Conservation (phyloP, 768 basidiomycete genomes). For the Asterophora parasitica region DNA sequence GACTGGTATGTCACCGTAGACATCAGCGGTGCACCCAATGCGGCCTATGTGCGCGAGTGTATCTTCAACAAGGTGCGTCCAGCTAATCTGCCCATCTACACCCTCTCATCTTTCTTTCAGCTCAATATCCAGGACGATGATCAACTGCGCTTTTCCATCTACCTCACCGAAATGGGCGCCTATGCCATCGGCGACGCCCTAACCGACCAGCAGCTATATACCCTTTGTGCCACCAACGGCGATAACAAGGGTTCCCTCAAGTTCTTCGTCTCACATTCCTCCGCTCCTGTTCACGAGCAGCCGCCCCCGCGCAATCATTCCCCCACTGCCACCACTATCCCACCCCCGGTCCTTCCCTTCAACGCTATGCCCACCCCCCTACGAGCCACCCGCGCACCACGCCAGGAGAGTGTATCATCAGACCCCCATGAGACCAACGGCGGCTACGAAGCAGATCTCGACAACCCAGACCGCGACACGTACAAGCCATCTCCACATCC, state of each 20-base stretch:
- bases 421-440: constrained; percentile 43
- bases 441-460: constrained; percentile 73
- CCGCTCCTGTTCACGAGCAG: constrained; percentile 55
- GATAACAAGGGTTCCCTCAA: constrained; percentile 81
- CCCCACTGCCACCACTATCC: constrained; percentile 28
- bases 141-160: constrained; percentile 70
- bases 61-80: constrained; percentile 70
- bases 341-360: constrained; percentile 34
- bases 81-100: constrained; percentile 4
- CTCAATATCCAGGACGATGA: constrained; percentile 77
- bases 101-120: constrained; percentile 31
- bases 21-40: constrained; percentile 58
- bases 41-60: constrained; percentile 70
- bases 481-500: constrained; percentile 33
- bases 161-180: constrained; percentile 82
- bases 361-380: constrained; percentile 37
- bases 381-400: constrained; percentile 46
- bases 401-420: constrained; percentile 70
- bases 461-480: constrained; percentile 50
- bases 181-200: constrained; percentile 73
- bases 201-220: constrained; percentile 62
- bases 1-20: constrained; percentile 72
- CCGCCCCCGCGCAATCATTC: constrained; percentile 27
- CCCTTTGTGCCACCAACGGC: constrained; percentile 65
- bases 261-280: constrained; percentile 71